Evolutionary conservation across 129 eudicot genomes (phyloP), one percentile per base, ranked within the genome.

Genomic region (Ambrosia trifida): DNA sequence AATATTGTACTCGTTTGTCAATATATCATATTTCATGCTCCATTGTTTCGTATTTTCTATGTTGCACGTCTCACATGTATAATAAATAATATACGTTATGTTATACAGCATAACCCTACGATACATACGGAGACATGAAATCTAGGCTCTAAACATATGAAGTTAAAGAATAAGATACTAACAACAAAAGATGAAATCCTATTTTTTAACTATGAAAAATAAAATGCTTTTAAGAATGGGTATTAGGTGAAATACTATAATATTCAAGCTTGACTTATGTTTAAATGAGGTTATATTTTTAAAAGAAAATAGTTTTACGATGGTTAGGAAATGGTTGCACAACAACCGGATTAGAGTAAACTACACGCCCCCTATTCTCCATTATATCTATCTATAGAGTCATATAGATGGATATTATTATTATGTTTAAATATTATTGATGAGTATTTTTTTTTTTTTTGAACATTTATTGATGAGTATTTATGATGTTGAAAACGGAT

Each of bases 311-410:
- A 19, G 51, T 31, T 36, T 66, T 52, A 45, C 24, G 38, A 70
- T 20, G 7, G 63, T 70, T 70, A 53, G 74, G 40, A 70, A 70
- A 19, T 19, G 38, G 65, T 70, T 11, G 64, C 74, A 53, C 64
- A 53, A 53, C 74, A 19, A 70, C 24, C 16, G 20, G 12, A 5
- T 58, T 18, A 51, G 31, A 32, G 63, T 69, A 51, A 33, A 33
- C 32, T 69, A 35, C 63, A 51, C 62, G 46, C 20, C 9, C 7
- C 50, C 11, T 33, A 35, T 16, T 50, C 28, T 13, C 50, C 58
- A 66, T 12, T 9, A 28, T 66, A 66, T 66, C 44, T 46, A 46
- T 19, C 4, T 4, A 24, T n/a, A 13, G 4, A 44, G 16, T 24
- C 28, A 35, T 35, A 35, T 0, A 35, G 38, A 35, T 35, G 38